Base-by-base conservation (phyloP, 257 asterid species). In the Gentiana dahurica region DNA sequence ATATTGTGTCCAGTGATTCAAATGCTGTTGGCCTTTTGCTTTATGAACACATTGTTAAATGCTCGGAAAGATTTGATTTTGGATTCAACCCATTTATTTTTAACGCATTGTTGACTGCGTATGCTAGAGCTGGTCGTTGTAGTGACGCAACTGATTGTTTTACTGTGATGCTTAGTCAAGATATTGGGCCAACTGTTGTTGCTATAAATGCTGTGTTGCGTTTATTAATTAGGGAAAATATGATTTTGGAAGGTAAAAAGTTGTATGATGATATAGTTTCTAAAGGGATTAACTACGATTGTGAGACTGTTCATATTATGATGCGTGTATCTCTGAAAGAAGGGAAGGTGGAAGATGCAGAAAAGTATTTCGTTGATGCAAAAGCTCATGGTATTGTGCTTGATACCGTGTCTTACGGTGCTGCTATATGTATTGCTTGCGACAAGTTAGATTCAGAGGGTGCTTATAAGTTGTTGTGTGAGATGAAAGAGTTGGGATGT, bases 401-500 rank as follows among this genome's bases (percentile, higher is more conserved):
- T 41, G 81, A 73, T 48, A 65, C 68, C 10, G 72, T 51, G 3
- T 70, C 75, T 45, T 91, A 87, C 62, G 55, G 55, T 59, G 52
- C 77, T 54, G 89, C 94, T 53, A 52, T 85, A 59, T 68, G 73
- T 36, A 75, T 79, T 63, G 81, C 83, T 57, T 84, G 96, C 72
- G 60, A 58, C 72, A 73, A 70, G 58, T 67, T 68, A 55, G 74
- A 85, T 15, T 33, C 51, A 36, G 37, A 44, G 32, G 64, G 44
- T 11, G 96, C 89, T 1, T 56, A 63, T 55, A 68, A 63, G 37
- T 73, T 87, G 82, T 62, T 87, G 81, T 71, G 61, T 62, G 89
- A 84, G 83, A 81, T 90, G 87, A 81, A 82, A 77, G 73, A 36
- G 43, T 73, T 49, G 79, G 84, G 87, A 12, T 87, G 83, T 89